Base-by-base conservation (phyloP, 768 basidiomycete genomes). In the Lyophyllum atratum region DNA sequence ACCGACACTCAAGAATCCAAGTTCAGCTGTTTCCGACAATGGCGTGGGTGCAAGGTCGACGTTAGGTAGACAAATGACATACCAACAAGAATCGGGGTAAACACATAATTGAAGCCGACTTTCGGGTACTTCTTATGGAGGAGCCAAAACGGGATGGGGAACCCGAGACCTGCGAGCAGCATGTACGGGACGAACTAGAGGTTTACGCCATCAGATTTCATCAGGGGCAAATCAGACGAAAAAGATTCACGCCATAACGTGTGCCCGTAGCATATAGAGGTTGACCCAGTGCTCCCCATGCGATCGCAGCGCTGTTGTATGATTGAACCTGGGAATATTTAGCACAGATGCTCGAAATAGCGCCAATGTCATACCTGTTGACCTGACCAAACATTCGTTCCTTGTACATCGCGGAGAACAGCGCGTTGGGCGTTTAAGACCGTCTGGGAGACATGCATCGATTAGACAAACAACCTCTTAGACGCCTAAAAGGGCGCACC, bases 241-340 rank as follows among this genome's bases (percentile, higher is more conserved):
- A 53, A 48, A 43, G 60, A 59, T 63, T 66, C 59, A 77, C 77
- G 50, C 75, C 76, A 62, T 82, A 83, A 9, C 73, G 72, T 1
- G 74, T 72, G 17, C 76, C 77, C 1, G 76, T 73, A 3, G 74
- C 74, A 58, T 77, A 82, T 3, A 81, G 66, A 29, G 74, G 73
- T 58, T 79, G 77, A 10, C 76, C 79, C 26, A 84, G 77, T 1
- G 80, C 83, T 28, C 83, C 83, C 81, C 82, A 85, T 0, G 82
- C 75, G 42, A 84, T 75, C 10, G 82, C 83, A 51, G 73, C 76
- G 45, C 74, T 78, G 69, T 84, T 83, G 65, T 80, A 83, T 9
- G 67, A 66, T 68, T 80, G 77, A 2, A 79, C 73, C 68, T 70
- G 12, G 29, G 11, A 33, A 31, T 28, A 12, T 37, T 24, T 19